These are phyloP conservation scores for Chlorella variabilis DNA, from an alignment of 163 green algal species.

Conservation along the genomic window DNA sequence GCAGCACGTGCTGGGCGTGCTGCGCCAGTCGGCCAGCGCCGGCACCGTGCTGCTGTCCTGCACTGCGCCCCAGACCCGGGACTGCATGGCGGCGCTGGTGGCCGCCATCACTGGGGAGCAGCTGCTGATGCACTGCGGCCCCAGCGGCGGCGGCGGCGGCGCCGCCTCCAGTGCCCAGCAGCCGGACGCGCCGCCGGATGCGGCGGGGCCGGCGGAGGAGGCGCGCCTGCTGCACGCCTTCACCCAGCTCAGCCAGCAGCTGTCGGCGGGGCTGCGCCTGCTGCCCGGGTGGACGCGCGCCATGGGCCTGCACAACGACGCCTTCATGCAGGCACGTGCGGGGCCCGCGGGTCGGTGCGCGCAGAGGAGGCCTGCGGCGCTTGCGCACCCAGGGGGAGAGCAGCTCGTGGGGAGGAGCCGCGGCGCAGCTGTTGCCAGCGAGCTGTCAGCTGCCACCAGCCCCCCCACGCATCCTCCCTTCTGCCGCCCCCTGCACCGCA, in stretches of 20 bases:
- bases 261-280: slow-evolving; percentile 8
- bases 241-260: slow-evolving; percentile 4
- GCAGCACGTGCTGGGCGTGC: background rate
- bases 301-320: background rate
- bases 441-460: background rate
- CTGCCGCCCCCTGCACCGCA: background rate
- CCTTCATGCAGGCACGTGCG: slow-evolving; percentile 13
- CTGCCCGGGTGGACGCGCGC: slow-evolving; percentile 13
- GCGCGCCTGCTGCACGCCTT: slow-evolving; percentile 9
- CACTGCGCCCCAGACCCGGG: background rate
- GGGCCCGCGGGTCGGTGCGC: background rate
- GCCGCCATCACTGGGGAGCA: background rate
- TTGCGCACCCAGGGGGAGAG: background rate
- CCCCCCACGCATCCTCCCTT: background rate
- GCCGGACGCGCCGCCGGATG: no score
- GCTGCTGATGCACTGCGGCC: background rate
- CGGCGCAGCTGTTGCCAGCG: no score
- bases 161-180: no score
- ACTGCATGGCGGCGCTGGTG: slow-evolving; percentile 19
- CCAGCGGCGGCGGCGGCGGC: background rate
- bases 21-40: background rate
- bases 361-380: background rate
- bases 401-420: background rate
- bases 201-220: background rate
- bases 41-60: slow-evolving; percentile 26